Base-by-base conservation (phyloP, 345 rosid genomes). In the Combretum micranthum region DNA sequence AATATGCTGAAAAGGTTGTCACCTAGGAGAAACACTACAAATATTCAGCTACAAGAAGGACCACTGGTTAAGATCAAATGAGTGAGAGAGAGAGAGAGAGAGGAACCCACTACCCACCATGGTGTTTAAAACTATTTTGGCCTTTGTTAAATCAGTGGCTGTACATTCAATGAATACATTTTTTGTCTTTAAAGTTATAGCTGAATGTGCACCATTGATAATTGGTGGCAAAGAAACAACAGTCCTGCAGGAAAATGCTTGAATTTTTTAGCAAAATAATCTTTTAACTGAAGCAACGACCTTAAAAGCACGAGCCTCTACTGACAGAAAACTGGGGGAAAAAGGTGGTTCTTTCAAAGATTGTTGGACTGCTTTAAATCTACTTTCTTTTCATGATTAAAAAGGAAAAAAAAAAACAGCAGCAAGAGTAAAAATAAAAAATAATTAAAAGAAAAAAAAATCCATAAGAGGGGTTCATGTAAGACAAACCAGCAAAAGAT, bases 111-210 rank as follows among this genome's bases (percentile, higher is more conserved):
- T 46, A 22, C 64, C 64, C 74, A 93, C 97, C 90, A 93, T 78
- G 67, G 97, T 87, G 75, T 85, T 93, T 71, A 93, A 66, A 58
- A 93, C 96, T 72, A 77, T 80, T 67, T 80, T 89, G 63, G 99
- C 99, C 87, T 87, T 90, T 4, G 94, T 87, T 71, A 89, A 71
- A 71, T 93, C 99, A 15, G 86, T 90, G 55, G 96, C 97, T 18
- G 97, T 90, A 71, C 99, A 93, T 66, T 93, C 99, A 65, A 89
- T 82, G 68, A 93, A 78, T 66, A 93, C 88, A 74, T 90, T 93
- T 76, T 82, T 87, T 21, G 99, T 93, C 82, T 87, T 78, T 53
- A 90, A 73, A 60, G 84, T 82, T 57, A 93, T 90, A 57, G 97
- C 97, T 25, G 96, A 93, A 73, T 90, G 96, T 54, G 95, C 95